These are phyloP conservation scores for Tieghemiomyces parasiticus DNA, from an alignment of 192 early-diverging fungal genomes.

Conservation along the genomic window DNA sequence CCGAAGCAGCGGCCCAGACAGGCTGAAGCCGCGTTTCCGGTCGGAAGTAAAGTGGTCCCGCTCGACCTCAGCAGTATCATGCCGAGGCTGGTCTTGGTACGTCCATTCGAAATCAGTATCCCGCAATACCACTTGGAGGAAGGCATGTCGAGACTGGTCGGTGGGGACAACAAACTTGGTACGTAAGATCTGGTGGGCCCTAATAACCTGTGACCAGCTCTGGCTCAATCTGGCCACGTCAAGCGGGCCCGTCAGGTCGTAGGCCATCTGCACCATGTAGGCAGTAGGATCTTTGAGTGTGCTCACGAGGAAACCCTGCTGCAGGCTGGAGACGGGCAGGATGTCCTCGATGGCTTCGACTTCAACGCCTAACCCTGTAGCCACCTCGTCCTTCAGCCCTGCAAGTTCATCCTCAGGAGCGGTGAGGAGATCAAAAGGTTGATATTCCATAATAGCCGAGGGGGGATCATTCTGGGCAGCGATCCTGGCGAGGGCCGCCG, in stretches of 20 bases:
- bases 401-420: not conserved
- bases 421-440: not conserved
- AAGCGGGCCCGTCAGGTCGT: not conserved
- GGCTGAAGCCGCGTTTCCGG: not conserved
- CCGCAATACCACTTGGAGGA: not conserved
- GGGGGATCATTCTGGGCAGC: not conserved
- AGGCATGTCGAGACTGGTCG: not conserved
- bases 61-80: not conserved
- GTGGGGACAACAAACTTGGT: not conserved
- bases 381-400: not conserved
- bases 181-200: not conserved
- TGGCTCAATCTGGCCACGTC: not conserved
- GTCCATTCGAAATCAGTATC: not conserved
- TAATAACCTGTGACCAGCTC: not conserved
- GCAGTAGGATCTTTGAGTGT: constrained; percentile 9
- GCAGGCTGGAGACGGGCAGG: not conserved
- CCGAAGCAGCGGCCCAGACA: not conserved
- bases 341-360: not conserved
- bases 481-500: not conserved
- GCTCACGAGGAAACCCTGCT: not conserved
- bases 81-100: not conserved
- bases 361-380: not conserved
- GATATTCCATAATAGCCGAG: not conserved
- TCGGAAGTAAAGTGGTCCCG: not conserved
- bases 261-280: constrained; percentile 1